Evolutionary conservation across 768 basidiomycete genomes (phyloP).

Genomic region (Tephrocybe sp.): DNA sequence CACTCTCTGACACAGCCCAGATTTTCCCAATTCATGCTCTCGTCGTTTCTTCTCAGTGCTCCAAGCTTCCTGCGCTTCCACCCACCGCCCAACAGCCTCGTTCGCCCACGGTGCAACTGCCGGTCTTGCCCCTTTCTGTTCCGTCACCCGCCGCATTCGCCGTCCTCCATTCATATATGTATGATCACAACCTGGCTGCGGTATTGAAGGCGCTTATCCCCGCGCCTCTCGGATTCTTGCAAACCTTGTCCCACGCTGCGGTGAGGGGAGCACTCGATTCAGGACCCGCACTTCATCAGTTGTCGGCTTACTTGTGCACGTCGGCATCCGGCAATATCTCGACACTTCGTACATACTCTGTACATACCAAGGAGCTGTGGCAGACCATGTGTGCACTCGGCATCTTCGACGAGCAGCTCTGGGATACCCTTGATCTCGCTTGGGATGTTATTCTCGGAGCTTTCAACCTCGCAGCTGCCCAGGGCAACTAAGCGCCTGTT

Average conservation of each 20-base stretch:
- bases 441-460: slow-evolving; percentile 73
- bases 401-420: slow-evolving; percentile 66
- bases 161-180: slow-evolving; percentile 63
- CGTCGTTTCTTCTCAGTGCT: slow-evolving; percentile 59
- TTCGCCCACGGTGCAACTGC: slow-evolving; percentile 41
- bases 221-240: slow-evolving; percentile 42
- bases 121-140: slow-evolving; percentile 66
- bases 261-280: slow-evolving; percentile 45
- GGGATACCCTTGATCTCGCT: slow-evolving; percentile 75
- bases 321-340: slow-evolving; percentile 42
- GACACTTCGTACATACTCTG: slow-evolving; percentile 52
- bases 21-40: slow-evolving; percentile 64
- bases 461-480: slow-evolving; percentile 43
- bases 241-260: slow-evolving; percentile 39
- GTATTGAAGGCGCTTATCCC: slow-evolving; percentile 67
- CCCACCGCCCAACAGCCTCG: slow-evolving; percentile 27
- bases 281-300: slow-evolving; percentile 49
- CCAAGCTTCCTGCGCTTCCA: slow-evolving; percentile 52
- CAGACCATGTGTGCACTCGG: slow-evolving; percentile 75
- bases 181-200: slow-evolving; percentile 61
- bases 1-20: slow-evolving; percentile 38
- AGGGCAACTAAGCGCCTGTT: slow-evolving; percentile 18
- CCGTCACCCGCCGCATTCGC: slow-evolving; percentile 75
- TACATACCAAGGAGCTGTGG: slow-evolving; percentile 77
- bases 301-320: slow-evolving; percentile 50